phyloP scores from a whole-genome alignment of 495 filamentous ascomycete genomes.

The Cercophora newfieldiana region DNA sequence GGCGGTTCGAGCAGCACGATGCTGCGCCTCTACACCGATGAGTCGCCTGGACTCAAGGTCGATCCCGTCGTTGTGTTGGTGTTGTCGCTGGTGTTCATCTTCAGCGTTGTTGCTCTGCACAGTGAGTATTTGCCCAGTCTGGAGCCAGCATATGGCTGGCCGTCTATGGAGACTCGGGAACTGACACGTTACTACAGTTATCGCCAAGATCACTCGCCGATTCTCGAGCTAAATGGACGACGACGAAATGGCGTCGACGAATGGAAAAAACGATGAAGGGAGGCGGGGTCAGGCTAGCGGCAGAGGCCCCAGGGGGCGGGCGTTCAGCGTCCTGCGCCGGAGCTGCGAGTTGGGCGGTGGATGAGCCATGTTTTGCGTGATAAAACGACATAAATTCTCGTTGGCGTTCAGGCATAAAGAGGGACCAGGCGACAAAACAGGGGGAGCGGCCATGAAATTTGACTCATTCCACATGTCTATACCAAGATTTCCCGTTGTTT shows the following conservation, averaged over 20 bases:
- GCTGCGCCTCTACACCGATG: slow-evolving; percentile 99
- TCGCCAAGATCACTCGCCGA: slow-evolving; percentile 92
- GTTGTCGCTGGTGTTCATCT: slow-evolving; percentile 93
- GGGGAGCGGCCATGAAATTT: background rate
- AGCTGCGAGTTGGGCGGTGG: background rate
- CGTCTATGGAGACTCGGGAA: too few species aligned
- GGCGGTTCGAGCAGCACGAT: slow-evolving; percentile 97
- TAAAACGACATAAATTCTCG: slow-evolving; percentile 6
- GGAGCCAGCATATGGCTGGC: background rate
- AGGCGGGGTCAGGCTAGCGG: background rate
- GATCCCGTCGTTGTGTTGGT: slow-evolving; percentile 96
- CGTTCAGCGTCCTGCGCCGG: background rate
- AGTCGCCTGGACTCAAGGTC: slow-evolving; percentile 92
- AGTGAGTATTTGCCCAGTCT: slow-evolving; percentile 58
- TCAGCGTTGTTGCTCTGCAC: slow-evolving; percentile 95
- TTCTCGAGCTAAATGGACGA: slow-evolving; percentile 65
- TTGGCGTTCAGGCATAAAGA: slow-evolving; percentile 16
- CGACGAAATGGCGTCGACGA: background rate
- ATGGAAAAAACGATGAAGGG: background rate
- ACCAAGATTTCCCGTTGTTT: background rate
- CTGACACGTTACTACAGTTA: slow-evolving; percentile 58
- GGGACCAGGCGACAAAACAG: background rate
- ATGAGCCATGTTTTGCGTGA: slow-evolving; percentile 6
- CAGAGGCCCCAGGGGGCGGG: background rate
- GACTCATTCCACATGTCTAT: slow-evolving; percentile 8